These are phyloP conservation scores for Yarrowia keelungensis DNA, from an alignment of 805 yeast species.

Conservation along the genomic window DNA sequence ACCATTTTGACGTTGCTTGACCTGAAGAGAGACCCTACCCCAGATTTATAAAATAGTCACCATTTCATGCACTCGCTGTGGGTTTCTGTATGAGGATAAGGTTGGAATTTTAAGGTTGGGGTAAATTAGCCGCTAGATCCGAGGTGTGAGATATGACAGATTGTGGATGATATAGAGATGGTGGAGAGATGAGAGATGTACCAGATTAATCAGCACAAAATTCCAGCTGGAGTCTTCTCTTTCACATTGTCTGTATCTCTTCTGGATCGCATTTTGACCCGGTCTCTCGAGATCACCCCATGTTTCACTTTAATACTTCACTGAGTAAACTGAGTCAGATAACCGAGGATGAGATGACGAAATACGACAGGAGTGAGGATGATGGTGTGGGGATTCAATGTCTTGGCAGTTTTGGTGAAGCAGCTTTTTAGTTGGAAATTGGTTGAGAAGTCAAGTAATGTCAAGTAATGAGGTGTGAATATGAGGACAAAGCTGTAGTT, in stretches of 20 bases:
- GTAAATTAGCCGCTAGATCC: slow-evolving; percentile 13
- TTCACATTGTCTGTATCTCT: background rate
- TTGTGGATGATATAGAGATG: background rate
- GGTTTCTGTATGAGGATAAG: slow-evolving; percentile 15
- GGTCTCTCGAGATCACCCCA: background rate
- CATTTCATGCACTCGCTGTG: background rate
- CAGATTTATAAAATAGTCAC: background rate
- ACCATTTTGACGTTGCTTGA: background rate
- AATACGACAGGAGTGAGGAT: no score
- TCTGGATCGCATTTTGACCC: background rate
- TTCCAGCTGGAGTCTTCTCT: background rate
- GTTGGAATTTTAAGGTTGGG: background rate
- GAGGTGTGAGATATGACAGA: background rate
- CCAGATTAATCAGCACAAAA: background rate
- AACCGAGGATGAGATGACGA: no score
- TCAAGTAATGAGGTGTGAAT: no score
- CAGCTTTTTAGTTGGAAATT: no score
- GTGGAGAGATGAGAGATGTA: background rate
- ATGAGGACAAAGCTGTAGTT: no score
- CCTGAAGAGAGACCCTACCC: background rate
- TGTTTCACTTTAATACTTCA: background rate
- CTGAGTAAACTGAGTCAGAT: background rate
- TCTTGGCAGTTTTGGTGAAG: no score
- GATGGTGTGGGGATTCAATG: no score
- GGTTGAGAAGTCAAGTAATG: no score